phyloP scores from a whole-genome alignment of 176 grass and related monocot species.

The Secale cereale region DNA sequence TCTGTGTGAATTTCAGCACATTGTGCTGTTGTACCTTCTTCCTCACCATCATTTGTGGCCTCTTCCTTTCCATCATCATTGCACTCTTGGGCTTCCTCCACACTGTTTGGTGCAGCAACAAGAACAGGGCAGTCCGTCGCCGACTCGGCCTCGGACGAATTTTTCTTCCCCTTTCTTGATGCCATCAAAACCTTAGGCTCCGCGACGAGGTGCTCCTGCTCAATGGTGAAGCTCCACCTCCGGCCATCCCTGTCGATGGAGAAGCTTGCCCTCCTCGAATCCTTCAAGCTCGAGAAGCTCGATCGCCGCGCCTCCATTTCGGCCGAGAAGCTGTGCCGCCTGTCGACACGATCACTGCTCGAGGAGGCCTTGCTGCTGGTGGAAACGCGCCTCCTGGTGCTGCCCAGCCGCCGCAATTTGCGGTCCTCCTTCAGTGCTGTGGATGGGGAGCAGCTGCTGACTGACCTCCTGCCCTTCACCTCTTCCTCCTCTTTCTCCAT shows the following conservation, averaged over 20 bases:
- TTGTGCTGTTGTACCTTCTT: slow-evolving; percentile 30
- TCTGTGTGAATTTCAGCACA: neutral
- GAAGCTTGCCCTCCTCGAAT: slow-evolving; percentile 79
- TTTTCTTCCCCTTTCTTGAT: slow-evolving; percentile 50
- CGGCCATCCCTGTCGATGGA: slow-evolving; percentile 71
- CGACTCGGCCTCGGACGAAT: slow-evolving; percentile 40
- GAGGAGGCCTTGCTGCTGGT: slow-evolving; percentile 38
- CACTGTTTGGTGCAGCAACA: slow-evolving; percentile 37
- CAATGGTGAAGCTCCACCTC: slow-evolving; percentile 90
- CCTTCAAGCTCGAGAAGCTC: slow-evolving; percentile 68
- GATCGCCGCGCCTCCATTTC: slow-evolving; percentile 57
- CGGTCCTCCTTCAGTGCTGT: slow-evolving; percentile 53
- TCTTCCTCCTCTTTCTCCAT: slow-evolving; percentile 27
- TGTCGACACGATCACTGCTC: slow-evolving; percentile 43
- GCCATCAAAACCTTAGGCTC: slow-evolving; percentile 59
- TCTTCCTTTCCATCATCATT: slow-evolving; percentile 39
- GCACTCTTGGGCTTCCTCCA: slow-evolving; percentile 36
- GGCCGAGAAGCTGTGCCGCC: slow-evolving; percentile 82
- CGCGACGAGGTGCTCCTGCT: slow-evolving; percentile 74
- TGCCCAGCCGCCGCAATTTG: slow-evolving; percentile 51
- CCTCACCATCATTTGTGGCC: slow-evolving; percentile 23
- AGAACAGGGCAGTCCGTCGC: slow-evolving; percentile 31
- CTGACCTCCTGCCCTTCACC: slow-evolving; percentile 56
- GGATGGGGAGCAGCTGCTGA: slow-evolving; percentile 41
- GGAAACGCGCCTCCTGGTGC: slow-evolving; percentile 40